These are phyloP conservation scores for Boletus rex-veris DNA, from an alignment of 768 basidiomycete genomes.

Conservation along the genomic window DNA sequence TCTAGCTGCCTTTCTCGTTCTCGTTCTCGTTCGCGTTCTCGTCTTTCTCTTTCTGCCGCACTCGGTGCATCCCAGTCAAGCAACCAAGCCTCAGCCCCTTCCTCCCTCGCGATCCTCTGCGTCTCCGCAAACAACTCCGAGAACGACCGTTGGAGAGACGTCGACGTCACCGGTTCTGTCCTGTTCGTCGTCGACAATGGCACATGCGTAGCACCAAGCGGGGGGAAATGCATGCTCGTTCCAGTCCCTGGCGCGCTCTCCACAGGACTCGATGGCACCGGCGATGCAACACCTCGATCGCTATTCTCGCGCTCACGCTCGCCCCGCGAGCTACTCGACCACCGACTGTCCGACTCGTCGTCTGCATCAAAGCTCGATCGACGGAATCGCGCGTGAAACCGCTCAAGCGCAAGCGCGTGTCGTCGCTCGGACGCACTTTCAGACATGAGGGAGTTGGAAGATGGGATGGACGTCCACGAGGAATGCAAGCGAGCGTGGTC, in stretches of 20 bases:
- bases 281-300: conserved; percentile 12
- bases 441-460: conserved; percentile 40
- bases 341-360: conserved; percentile 24
- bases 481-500: conserved; percentile 20
- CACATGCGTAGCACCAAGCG: neutral
- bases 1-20: conserved; percentile 10
- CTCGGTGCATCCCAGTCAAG: conserved; percentile 19
- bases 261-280: conserved; percentile 11
- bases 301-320: conserved; percentile 13
- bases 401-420: conserved; percentile 36
- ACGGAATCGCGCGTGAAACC: conserved; percentile 25
- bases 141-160: conserved; percentile 18
- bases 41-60: conserved; percentile 9
- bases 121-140: conserved; percentile 23
- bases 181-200: conserved; percentile 2
- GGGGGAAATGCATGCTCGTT: conserved; percentile 7
- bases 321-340: conserved; percentile 17
- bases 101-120: conserved; percentile 6
- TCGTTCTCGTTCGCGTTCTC: conserved; percentile 1
- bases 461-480: conserved; percentile 31
- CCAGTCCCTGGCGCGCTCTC: conserved; percentile 13
- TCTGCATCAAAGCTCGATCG: conserved; percentile 24
- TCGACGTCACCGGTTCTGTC: conserved; percentile 2
- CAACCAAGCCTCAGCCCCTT: conserved; percentile 11
- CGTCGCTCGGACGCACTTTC: conserved; percentile 45